A percentile compares a stretch with the other conserved stretches of the same genome.
phyloP scores from a whole-genome alignment of 176 grass and related monocot species.

The Rhynchospora breviuscula region DNA sequence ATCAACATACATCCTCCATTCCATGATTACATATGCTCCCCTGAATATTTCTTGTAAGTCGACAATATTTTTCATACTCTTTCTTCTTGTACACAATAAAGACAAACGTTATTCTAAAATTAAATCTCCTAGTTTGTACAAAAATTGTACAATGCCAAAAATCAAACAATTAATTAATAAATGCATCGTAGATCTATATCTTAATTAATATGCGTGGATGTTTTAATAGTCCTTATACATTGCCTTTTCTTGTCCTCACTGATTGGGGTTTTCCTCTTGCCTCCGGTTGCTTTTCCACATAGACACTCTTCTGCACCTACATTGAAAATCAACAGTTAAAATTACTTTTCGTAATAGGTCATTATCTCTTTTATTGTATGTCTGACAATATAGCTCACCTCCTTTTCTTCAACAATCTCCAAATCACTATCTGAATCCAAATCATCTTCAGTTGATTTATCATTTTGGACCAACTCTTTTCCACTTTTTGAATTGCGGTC shows the following conservation, averaged over 20 bases:
- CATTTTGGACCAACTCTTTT: not conserved
- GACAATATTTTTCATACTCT: not conserved
- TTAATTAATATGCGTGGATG: not conserved
- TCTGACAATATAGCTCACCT: not conserved
- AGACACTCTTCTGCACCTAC: not conserved
- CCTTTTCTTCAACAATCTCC: not conserved
- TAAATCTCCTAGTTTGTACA: not conserved
- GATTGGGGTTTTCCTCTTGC: not conserved
- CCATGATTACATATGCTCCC: not conserved
- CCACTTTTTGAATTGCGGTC: not conserved
- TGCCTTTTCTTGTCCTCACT: not conserved
- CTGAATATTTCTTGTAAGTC: not conserved
- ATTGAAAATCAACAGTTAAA: not conserved
- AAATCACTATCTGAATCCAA: constrained; percentile 21
- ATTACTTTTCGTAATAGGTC: not conserved
- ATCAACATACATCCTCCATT: not conserved
- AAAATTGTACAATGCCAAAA: not conserved
- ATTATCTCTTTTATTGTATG: not conserved
- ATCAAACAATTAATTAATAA: not conserved
- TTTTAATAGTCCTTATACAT: not conserved
- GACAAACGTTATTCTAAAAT: not conserved
- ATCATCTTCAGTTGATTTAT: not conserved
- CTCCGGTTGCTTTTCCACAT: not conserved
- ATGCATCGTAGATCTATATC: not conserved
- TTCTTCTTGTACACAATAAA: not conserved